These are phyloP conservation scores for Tolypocladium inflatum DNA, from an alignment of 2,329 filamentous ascomycete genomes.

Conservation along the genomic window DNA sequence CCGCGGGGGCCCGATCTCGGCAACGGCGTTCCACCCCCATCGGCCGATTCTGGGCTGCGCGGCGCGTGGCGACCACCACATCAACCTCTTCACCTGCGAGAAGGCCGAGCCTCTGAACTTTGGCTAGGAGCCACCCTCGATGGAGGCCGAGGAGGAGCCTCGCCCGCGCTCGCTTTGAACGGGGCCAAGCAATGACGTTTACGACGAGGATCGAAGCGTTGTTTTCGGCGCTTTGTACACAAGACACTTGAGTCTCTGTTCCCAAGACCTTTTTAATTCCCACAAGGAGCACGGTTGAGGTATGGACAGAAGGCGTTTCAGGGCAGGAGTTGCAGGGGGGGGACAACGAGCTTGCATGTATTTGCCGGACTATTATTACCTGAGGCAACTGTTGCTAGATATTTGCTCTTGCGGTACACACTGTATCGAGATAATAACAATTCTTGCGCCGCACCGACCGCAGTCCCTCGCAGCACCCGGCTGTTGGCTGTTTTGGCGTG, in stretches of 20 bases:
- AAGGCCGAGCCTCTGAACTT: conserved; percentile 27
- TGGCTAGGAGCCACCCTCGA: conserved; percentile 13
- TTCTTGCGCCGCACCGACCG: background rate
- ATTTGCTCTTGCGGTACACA: background rate
- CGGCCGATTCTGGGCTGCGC: conserved; percentile 84
- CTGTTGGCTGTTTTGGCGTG: background rate
- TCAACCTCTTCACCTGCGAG: conserved; percentile 77
- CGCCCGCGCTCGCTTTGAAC: background rate
- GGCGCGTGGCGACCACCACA: conserved; percentile 76
- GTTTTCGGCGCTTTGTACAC: background rate
- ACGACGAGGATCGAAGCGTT: background rate
- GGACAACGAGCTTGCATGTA: background rate
- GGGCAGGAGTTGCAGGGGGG: background rate
- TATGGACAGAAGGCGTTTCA: background rate
- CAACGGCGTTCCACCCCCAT: conserved; percentile 92
- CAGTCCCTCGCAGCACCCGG: background rate
- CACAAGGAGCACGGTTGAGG: background rate
- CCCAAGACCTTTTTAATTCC: background rate
- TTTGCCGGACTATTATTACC: background rate
- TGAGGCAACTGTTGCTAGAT: background rate
- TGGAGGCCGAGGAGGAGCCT: background rate
- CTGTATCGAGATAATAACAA: background rate
- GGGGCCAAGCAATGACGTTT: background rate
- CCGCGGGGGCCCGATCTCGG: conserved; percentile 71
- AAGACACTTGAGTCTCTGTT: background rate